phyloP scores from a whole-genome alignment of 108 stramenopile genomes.

The Asterionellopsis glacialis region DNA sequence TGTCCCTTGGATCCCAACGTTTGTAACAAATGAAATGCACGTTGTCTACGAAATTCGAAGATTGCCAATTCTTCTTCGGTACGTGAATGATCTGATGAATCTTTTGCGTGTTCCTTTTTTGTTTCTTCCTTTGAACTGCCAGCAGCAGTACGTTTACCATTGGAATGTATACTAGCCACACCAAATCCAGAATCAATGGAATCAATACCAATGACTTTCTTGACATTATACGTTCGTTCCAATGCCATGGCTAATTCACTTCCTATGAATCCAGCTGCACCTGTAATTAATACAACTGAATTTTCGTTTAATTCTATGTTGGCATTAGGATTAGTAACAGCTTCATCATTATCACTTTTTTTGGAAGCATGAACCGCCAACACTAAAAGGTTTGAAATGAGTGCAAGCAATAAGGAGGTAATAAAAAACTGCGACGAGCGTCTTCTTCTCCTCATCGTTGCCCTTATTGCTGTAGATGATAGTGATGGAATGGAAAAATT shows the following conservation, averaged over 20 bases:
- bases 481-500: no score
- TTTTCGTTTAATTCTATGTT: conserved; percentile 13
- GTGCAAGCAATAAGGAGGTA: neutral
- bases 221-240: conserved; percentile 60
- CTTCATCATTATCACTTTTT: neutral
- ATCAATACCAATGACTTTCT: conserved; percentile 61
- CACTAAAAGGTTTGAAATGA: neutral
- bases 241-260: conserved; percentile 74
- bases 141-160: neutral
- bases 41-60: conserved; percentile 74
- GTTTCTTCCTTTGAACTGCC: neutral
- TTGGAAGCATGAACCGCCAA: neutral
- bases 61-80: conserved; percentile 51
- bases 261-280: conserved; percentile 81
- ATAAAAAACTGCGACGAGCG: neutral
- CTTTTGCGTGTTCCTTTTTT: neutral
- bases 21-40: conserved; percentile 70
- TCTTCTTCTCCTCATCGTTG: neutral
- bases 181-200: conserved; percentile 35
- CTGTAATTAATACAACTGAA: conserved; percentile 77
- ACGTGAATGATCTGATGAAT: conserved; percentile 7
- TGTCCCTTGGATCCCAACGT: conserved; percentile 25
- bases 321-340: conserved; percentile 9
- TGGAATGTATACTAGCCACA: neutral
- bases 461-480: no score